phyloP scores from a whole-genome alignment of 805 yeast species.

The Maudiozyma saulgeensis region DNA sequence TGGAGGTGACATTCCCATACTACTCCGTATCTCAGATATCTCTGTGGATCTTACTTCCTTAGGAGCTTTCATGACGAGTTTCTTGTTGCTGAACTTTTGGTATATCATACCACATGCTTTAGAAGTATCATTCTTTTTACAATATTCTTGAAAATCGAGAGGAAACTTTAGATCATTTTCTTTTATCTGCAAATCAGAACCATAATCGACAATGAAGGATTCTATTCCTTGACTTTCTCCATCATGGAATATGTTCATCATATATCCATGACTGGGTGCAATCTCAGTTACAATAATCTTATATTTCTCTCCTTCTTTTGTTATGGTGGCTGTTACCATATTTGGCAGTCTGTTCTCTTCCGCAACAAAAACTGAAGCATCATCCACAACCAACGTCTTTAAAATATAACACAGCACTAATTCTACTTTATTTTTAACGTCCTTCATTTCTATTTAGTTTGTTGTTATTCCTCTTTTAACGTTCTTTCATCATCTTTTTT shows the following conservation, averaged over 20 bases:
- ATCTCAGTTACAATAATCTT: neutral
- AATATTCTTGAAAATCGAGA: neutral
- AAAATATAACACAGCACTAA: neutral
- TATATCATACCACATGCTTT: neutral
- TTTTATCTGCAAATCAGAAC: neutral
- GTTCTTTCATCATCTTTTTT: neutral
- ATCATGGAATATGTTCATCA: neutral
- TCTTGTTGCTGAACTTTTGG: neutral
- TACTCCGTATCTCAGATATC: neutral
- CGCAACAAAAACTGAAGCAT: neutral
- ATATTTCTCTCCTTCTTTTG: neutral
- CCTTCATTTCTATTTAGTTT: neutral
- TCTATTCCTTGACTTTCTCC: neutral
- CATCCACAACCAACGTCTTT: neutral
- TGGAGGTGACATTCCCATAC: neutral
- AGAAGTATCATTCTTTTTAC: neutral
- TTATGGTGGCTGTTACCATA: neutral
- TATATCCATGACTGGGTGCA: neutral
- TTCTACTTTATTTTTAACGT: neutral
- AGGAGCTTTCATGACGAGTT: neutral
- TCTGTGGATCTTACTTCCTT: neutral
- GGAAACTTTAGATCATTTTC: neutral
- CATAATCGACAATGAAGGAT: neutral
- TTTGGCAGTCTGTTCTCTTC: neutral
- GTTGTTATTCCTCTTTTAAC: neutral